Evolutionary conservation across 768 basidiomycete genomes (phyloP).

Genomic region (Tricholoma furcatifolium): DNA sequence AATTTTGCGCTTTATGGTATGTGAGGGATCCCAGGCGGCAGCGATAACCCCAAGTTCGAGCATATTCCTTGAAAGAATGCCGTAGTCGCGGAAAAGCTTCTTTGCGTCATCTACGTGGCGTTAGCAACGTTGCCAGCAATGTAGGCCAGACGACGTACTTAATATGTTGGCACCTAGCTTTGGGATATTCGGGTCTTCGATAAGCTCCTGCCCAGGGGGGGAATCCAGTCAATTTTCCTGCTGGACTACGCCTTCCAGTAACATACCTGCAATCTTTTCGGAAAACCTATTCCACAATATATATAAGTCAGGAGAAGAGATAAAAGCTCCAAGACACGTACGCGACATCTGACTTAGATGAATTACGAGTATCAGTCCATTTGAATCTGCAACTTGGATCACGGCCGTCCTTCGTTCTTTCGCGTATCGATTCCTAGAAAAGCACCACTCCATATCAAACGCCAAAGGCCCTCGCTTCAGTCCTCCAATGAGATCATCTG

Average conservation of each 20-base stretch:
- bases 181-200: constrained; percentile 27
- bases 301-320: not conserved
- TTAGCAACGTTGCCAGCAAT: not conserved
- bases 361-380: constrained; percentile 30
- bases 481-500: constrained; percentile 27
- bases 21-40: constrained; percentile 26
- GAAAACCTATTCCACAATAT: constrained; percentile 24
- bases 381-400: constrained; percentile 30
- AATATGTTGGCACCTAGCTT: constrained; percentile 34
- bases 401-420: constrained; percentile 26
- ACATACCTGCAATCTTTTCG: constrained; percentile 25
- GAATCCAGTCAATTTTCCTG: too few species aligned
- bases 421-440: constrained; percentile 13
- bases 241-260: too few species aligned
- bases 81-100: constrained; percentile 38
- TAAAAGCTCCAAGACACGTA: constrained; percentile 12
- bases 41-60: constrained; percentile 35
- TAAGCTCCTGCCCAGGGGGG: constrained; percentile 21
- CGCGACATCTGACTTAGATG: constrained; percentile 29
- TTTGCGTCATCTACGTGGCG: constrained; percentile 30
- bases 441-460: constrained; percentile 35
- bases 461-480: constrained; percentile 30
- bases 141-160: constrained; percentile 18
- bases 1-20: constrained; percentile 23
- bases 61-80: constrained; percentile 31